Conservation (phyloP, 2,329 filamentous ascomycete species). For the Gnomoniopsis sp. region DNA sequence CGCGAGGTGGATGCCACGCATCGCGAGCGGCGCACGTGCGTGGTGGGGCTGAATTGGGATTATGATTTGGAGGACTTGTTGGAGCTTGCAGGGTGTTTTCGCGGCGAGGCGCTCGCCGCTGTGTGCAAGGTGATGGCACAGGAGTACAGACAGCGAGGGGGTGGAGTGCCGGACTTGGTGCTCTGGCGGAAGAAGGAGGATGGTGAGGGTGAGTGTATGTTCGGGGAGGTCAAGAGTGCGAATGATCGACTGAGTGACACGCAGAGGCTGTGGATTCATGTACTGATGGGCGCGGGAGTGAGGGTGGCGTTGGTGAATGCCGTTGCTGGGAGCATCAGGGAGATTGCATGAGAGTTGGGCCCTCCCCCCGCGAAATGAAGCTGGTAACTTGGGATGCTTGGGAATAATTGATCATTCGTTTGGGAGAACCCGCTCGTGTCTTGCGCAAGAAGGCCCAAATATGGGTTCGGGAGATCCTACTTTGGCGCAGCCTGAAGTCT, state of each 20-base stretch:
- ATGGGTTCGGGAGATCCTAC: too few relatives aligned
- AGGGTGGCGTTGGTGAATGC: conserved; percentile 77
- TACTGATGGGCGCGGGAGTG: conserved; percentile 79
- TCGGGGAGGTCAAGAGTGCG: conserved; percentile 75
- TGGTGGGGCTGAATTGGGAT: conserved; percentile 90
- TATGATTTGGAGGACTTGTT: conserved; percentile 75
- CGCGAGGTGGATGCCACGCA: conserved; percentile 66
- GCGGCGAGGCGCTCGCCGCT: conserved; percentile 73
- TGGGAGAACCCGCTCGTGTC: too few relatives aligned
- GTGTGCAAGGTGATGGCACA: conserved; percentile 94
- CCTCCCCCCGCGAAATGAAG: neutral
- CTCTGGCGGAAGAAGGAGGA: conserved; percentile 62
- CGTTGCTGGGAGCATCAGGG: conserved; percentile 49
- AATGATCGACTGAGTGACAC: conserved; percentile 96
- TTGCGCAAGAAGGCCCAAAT: too few relatives aligned
- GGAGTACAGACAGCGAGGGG: conserved; percentile 82
- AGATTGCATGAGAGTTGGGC: conserved; percentile 30
- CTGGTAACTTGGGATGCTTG: too few relatives aligned
- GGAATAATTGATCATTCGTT: too few relatives aligned
- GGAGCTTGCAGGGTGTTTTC: conserved; percentile 76
- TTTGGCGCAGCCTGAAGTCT: too few relatives aligned
- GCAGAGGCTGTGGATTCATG: conserved; percentile 94
- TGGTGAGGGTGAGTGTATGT: conserved; percentile 60
- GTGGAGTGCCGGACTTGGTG: conserved; percentile 89
- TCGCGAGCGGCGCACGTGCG: conserved; percentile 69